Evolutionary conservation across 768 basidiomycete genomes (phyloP).

Genomic region (Lentinus brumalis): DNA sequence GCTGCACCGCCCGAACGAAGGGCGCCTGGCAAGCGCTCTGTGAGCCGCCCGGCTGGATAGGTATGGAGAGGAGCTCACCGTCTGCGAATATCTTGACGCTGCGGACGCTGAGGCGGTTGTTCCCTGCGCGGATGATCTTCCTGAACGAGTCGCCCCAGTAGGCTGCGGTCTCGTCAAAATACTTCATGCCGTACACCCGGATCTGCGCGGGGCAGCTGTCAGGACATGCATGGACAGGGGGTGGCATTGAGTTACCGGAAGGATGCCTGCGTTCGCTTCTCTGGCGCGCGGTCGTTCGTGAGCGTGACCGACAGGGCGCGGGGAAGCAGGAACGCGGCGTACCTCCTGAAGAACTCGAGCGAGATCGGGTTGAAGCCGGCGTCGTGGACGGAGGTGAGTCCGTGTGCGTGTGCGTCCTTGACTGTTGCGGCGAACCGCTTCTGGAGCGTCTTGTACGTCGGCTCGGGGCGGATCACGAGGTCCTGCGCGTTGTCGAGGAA

Average conservation of each 20-base stretch:
- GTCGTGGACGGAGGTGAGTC: conserved; percentile 86
- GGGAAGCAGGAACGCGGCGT: neutral
- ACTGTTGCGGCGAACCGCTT: conserved; percentile 64
- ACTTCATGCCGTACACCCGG: conserved; percentile 77
- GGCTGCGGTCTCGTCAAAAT: conserved; percentile 61
- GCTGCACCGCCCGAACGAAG: conserved; percentile 90
- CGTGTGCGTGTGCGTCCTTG: conserved; percentile 65
- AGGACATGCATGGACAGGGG: neutral
- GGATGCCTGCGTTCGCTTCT: conserved; percentile 8
- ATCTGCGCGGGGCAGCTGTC: conserved; percentile 43
- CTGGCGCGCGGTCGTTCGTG: conserved; percentile 1
- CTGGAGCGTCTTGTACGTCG: conserved; percentile 64
- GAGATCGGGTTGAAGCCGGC: conserved; percentile 72
- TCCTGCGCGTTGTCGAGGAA: conserved; percentile 88
- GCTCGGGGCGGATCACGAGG: conserved; percentile 61
- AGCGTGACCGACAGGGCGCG: neutral
- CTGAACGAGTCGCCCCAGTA: conserved; percentile 75
- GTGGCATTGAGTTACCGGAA: conserved; percentile 16
- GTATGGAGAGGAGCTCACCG: conserved; percentile 39
- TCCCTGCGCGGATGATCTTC: conserved; percentile 56
- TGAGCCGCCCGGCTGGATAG: neutral
- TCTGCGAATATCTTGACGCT: conserved; percentile 83
- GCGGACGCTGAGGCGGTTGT: conserved; percentile 67
- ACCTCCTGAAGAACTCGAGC: conserved; percentile 77
- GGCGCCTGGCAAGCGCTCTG: conserved; percentile 53